These are phyloP conservation scores for Peronosclerospora sorghi DNA, from an alignment of 352 stramenopile genomes.

Conservation along the genomic window DNA sequence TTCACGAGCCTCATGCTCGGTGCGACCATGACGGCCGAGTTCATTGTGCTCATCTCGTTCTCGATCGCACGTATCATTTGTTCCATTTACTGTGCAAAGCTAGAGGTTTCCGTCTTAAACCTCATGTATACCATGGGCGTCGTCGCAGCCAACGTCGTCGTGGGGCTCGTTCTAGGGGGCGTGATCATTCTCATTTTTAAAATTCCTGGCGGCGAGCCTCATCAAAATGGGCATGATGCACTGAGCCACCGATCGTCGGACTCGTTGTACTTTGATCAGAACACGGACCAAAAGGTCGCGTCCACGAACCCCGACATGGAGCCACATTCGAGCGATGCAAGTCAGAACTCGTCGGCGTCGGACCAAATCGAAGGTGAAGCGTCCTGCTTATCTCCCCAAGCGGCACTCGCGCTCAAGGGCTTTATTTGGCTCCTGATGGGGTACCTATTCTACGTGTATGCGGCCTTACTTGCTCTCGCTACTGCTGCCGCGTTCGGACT, in stretches of 20 bases:
- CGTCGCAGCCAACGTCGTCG: slow-evolving; percentile 39
- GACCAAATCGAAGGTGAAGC: slow-evolving; percentile 15
- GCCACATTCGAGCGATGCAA: slow-evolving; percentile 43
- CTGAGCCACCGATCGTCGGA: neutral
- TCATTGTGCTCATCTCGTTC: slow-evolving; percentile 59
- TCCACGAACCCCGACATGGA: slow-evolving; percentile 21
- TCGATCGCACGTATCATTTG: slow-evolving; percentile 51
- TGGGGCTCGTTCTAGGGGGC: slow-evolving; percentile 28
- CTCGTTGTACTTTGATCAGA: slow-evolving; percentile 11
- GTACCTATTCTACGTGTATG: slow-evolving; percentile 55
- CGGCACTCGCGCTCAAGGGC: slow-evolving; percentile 39
- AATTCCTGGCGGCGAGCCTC: slow-evolving; percentile 26
- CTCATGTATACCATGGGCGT: slow-evolving; percentile 44
- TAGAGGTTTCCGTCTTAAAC: slow-evolving; percentile 42
- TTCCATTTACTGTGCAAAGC: slow-evolving; percentile 48
- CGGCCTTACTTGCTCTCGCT: slow-evolving; percentile 28
- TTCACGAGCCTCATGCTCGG: slow-evolving; percentile 73
- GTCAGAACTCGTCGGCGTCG: too few species aligned
- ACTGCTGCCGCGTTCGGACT: slow-evolving; percentile 37
- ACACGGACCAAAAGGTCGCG: slow-evolving; percentile 12
- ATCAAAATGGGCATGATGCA: slow-evolving; percentile 3
- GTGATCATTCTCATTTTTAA: slow-evolving; percentile 50
- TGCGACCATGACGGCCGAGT: slow-evolving; percentile 58
- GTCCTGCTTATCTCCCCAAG: slow-evolving; percentile 11
- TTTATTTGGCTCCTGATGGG: slow-evolving; percentile 56